Evolutionary conservation across 768 basidiomycete species (phyloP), one percentile per base, ranked within the genome.

Genomic region (Boletus rex-veris): DNA sequence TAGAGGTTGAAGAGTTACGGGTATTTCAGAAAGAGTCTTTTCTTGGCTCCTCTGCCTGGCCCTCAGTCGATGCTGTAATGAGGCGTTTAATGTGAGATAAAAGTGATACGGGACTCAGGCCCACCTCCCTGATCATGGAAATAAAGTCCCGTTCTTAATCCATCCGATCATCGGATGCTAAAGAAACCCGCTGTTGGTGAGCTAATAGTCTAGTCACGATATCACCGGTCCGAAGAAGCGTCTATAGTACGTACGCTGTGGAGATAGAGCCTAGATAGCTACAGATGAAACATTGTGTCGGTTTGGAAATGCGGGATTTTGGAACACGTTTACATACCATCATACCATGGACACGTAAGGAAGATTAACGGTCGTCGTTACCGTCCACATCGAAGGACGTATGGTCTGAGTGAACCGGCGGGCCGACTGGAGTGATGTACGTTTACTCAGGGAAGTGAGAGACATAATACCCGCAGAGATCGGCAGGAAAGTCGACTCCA

Each of bases 41-140:
- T 47, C 33, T 50, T 24, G 44, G 47, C 30, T 21, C 47, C 30
- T 21, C 47, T 54, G 41, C 11, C 26, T 54, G 35, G 28, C 51
- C 36, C 57, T 52, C 47, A 46, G 35, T 51, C 4, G 35, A 58
- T 66, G 61, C 44, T 61, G 58, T 64, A 64, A 65, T 36, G 21
- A 16, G 41, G 48, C 46, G 40, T 50, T 66, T 45, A 39, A 61
- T 53, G n/a, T 53, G 36, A 50, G 64, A 66, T 64, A 66, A 48
- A 54, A 55, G 62, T 56, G 52, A 52, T 11, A 58, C 38, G 47
- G 40, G 52, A 38, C 37, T 18, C 18, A 38, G 28, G 28, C 28
- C 28, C 40, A 56, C 53, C 50, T 55, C 40, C 45, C 48, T 47
- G 41, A 54, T 51, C 51, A 60, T 51, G 50, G 48, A 51, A 66